Evolutionary conservation across 1,284 basidiomycete genomes (phyloP).

Genomic region (Ustilago xerochloae): DNA sequence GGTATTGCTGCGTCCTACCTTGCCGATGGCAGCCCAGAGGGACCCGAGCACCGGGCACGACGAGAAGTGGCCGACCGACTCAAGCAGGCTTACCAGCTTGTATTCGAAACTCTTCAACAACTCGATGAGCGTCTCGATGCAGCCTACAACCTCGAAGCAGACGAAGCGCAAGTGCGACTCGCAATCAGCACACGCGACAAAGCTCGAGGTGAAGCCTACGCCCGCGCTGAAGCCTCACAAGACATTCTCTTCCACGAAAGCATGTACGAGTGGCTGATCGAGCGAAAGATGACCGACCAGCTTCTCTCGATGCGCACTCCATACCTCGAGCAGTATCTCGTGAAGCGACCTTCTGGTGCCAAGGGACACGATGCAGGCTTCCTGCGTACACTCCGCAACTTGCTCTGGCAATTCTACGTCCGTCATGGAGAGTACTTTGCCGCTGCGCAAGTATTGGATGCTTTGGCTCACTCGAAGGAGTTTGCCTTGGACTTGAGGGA

Average conservation of each 20-base stretch:
- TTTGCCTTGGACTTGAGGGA: conserved; percentile 69
- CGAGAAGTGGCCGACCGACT: conserved; percentile 72
- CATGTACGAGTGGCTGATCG: conserved; percentile 92
- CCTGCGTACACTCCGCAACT: conserved; percentile 75
- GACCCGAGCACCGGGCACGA: conserved; percentile 74
- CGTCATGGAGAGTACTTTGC: conserved; percentile 75
- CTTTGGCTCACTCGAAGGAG: conserved; percentile 86
- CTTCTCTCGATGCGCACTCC: conserved; percentile 77
- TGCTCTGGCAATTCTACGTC: conserved; percentile 97
- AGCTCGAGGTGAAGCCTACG: conserved; percentile 52
- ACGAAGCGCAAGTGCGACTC: conserved; percentile 58
- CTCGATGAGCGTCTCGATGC: conserved; percentile 75
- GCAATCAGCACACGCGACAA: conserved; percentile 58
- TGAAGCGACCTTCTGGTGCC: conserved; percentile 78
- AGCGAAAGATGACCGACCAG: conserved; percentile 82
- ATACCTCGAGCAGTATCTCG: conserved; percentile 87
- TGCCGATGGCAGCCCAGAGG: conserved; percentile 75
- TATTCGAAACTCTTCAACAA: conserved; percentile 77
- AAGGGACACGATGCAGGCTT: conserved; percentile 32
- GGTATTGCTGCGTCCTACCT: conserved; percentile 70
- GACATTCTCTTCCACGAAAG: conserved; percentile 95
- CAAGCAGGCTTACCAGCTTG: conserved; percentile 76
- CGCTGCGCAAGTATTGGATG: conserved; percentile 87
- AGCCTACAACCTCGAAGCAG: conserved; percentile 41
- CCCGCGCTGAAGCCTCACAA: conserved; percentile 78